These are phyloP conservation scores for Xylaria acuta DNA, from an alignment of 495 filamentous ascomycete genomes.

Conservation along the genomic window DNA sequence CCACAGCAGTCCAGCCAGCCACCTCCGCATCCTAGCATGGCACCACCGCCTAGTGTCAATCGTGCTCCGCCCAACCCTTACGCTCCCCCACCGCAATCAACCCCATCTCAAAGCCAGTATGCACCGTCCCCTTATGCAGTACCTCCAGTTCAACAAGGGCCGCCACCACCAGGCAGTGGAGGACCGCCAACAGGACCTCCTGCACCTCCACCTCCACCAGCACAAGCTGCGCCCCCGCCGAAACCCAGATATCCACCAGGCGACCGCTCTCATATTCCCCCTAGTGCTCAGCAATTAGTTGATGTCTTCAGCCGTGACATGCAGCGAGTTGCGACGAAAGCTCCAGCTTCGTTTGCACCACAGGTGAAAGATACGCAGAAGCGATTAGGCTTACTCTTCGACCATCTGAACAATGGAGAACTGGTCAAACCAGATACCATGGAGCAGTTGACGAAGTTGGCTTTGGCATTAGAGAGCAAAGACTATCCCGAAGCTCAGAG, in stretches of 20 bases:
- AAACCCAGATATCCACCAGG: conserved; percentile 76
- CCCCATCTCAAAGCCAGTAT: conserved; percentile 53
- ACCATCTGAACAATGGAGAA: conserved; percentile 95
- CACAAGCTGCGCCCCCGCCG: conserved; percentile 40
- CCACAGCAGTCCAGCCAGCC: conserved; percentile 59
- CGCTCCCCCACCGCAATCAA: conserved; percentile 56
- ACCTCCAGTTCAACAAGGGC: conserved; percentile 41
- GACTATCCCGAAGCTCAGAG: conserved; percentile 77
- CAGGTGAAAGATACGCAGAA: conserved; percentile 95
- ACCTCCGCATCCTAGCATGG: conserved; percentile 54
- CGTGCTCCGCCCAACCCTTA: conserved; percentile 64
- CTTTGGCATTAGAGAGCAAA: conserved; percentile 69
- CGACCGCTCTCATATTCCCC: conserved; percentile 88
- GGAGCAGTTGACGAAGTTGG: conserved; percentile 64
- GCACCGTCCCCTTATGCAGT: conserved; percentile 46
- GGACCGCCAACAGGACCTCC: conserved; percentile 59
- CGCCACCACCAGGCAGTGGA: conserved; percentile 54
- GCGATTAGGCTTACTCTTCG: conserved; percentile 87
- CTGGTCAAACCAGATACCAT: conserved; percentile 84
- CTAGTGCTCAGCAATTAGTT: conserved; percentile 74
- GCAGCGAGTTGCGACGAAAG: conserved; percentile 81
- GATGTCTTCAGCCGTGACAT: conserved; percentile 85
- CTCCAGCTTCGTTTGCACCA: conserved; percentile 78
- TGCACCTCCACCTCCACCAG: conserved; percentile 55
- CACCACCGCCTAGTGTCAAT: conserved; percentile 37